Conservation (phyloP, 208 protist genomes). For the Leishmania braziliensis region DNA sequence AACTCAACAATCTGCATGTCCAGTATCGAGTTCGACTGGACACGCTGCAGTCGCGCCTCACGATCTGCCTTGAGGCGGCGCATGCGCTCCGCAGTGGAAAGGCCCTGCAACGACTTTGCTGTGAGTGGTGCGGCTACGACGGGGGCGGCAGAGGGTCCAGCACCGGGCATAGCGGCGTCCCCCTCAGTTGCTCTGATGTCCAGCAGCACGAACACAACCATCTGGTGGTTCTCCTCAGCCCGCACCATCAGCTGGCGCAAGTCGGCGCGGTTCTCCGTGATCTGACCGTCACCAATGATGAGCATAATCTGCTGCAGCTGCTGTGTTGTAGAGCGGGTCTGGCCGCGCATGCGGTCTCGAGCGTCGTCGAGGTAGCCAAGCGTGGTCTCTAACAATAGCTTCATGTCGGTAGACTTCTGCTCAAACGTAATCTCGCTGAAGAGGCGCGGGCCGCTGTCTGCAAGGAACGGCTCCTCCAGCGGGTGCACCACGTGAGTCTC, state of each 20-base stretch:
- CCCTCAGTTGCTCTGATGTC: conserved; percentile 77
- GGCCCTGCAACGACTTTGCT: conserved; percentile 53
- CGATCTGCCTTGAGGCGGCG: conserved; percentile 87
- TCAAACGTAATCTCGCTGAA: conserved; percentile 96
- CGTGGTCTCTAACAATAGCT: conserved; percentile 77
- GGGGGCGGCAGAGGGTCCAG: not conserved
- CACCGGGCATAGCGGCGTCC: not conserved
- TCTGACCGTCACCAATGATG: conserved; percentile 98
- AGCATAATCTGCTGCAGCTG: conserved; percentile 97
- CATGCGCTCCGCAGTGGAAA: conserved; percentile 80
- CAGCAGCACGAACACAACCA: conserved; percentile 96
- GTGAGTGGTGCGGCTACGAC: conserved; percentile 31
- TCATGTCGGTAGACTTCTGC: conserved; percentile 94
- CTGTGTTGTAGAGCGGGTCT: conserved; percentile 82
- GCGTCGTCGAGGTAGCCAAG: conserved; percentile 75
- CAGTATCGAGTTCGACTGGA: conserved; percentile 87
- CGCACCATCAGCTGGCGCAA: conserved; percentile 82
- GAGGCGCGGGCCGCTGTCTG: conserved; percentile 87
- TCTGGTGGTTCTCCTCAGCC: conserved; percentile 92
- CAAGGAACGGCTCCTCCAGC: conserved; percentile 95
- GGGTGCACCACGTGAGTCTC: conserved; percentile 95
- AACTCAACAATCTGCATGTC: conserved; percentile 94
- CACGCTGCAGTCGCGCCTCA: conserved; percentile 76
- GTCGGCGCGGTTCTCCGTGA: conserved; percentile 88
- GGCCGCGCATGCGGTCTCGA: conserved; percentile 67